These are phyloP conservation scores for Hypomyces rosellus DNA, from an alignment of 2,329 filamentous ascomycete species.

Conservation along the genomic window DNA sequence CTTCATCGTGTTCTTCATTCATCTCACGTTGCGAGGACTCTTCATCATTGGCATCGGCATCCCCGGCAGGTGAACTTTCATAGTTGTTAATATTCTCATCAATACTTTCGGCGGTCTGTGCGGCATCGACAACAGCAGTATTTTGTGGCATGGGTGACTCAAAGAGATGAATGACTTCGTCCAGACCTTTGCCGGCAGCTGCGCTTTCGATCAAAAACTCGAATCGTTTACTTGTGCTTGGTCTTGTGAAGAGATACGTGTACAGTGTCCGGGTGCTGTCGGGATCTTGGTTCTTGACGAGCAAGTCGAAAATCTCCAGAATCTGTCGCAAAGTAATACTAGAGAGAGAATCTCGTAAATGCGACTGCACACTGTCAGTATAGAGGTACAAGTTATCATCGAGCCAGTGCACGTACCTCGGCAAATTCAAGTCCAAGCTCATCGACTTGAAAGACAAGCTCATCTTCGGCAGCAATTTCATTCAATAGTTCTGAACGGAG, in stretches of 20 bases:
- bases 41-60: neutral
- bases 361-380: constrained; percentile 29
- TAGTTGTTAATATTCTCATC: constrained; percentile 1
- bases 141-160: constrained; percentile 17
- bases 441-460: constrained; percentile 46
- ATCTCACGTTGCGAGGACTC: neutral
- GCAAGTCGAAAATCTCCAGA: constrained; percentile 36
- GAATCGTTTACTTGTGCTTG: constrained; percentile 33
- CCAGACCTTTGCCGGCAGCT: constrained; percentile 33
- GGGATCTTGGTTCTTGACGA: constrained; percentile 39
- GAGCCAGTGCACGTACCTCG: constrained; percentile 33
- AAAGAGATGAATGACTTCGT: constrained; percentile 35
- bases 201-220: constrained; percentile 37
- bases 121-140: constrained; percentile 1
- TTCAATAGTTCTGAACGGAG: constrained; percentile 40
- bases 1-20: constrained; percentile 4
- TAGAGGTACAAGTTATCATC: neutral
- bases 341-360: constrained; percentile 26
- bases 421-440: constrained; percentile 48
- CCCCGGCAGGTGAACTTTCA: neutral
- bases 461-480: constrained; percentile 40
- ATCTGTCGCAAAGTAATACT: constrained; percentile 35
- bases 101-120: neutral
- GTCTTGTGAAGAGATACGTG: constrained; percentile 36
- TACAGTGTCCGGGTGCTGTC: constrained; percentile 33